Conservation (phyloP, 257 asterid species). For the Solanum pinnatisectum region DNA sequence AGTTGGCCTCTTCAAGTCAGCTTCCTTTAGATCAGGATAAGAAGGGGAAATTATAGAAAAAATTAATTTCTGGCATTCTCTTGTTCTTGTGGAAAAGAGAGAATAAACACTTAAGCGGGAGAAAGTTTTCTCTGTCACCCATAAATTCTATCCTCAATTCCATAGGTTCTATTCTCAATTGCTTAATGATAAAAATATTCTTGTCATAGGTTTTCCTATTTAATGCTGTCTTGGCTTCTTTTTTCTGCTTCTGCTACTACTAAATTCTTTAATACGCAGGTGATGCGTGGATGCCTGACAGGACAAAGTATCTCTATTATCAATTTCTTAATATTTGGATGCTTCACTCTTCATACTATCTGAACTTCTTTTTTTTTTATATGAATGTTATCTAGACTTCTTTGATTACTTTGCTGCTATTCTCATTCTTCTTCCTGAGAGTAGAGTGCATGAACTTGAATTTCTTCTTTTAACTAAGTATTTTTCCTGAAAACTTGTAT, state of each 20-base stretch:
- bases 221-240: not conserved
- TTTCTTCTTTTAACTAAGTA: not conserved
- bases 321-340: not conserved
- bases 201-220: not conserved
- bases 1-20: not conserved
- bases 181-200: not conserved
- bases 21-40: not conserved
- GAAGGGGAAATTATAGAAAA: not conserved
- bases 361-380: not conserved
- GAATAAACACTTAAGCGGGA: not conserved
- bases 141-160: not conserved
- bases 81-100: not conserved
- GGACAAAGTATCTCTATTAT: not conserved
- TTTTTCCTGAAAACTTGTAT: not conserved
- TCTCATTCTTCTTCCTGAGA: not conserved
- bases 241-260: not conserved
- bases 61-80: not conserved
- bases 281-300: not conserved
- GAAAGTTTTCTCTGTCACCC: not conserved
- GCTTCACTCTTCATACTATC: not conserved
- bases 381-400: not conserved
- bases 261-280: not conserved
- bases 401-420: not conserved
- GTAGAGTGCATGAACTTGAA: not conserved
- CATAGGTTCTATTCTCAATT: not conserved